Evolutionary conservation across 495 filamentous ascomycete species (phyloP).

Genomic region (Trypethelium eluteriae): DNA sequence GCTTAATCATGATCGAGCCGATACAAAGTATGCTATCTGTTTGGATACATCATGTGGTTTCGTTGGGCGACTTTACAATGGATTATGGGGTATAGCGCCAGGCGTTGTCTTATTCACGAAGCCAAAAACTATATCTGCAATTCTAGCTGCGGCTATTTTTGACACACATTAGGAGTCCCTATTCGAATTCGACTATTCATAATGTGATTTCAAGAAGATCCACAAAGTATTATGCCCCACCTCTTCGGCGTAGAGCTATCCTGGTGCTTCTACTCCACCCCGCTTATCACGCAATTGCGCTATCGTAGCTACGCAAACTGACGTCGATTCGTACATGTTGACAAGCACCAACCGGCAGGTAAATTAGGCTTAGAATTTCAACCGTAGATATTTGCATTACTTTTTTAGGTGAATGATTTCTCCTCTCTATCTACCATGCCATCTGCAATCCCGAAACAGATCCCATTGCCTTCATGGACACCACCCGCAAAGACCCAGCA

Average conservation of each 20-base stretch:
- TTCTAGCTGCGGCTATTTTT: background rate
- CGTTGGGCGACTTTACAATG: background rate
- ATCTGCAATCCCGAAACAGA: conserved; percentile 7
- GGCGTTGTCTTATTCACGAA: background rate
- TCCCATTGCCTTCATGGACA: background rate
- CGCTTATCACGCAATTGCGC: background rate
- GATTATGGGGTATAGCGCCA: background rate
- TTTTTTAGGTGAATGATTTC: background rate
- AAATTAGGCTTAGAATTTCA: background rate
- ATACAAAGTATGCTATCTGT: background rate
- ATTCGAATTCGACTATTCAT: background rate
- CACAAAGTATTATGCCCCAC: background rate
- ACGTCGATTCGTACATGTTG: background rate
- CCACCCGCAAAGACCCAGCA: conserved; percentile 4
- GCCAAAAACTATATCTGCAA: background rate
- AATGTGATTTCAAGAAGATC: conserved; percentile 1
- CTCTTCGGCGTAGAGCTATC: background rate
- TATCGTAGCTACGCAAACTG: background rate
- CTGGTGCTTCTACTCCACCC: background rate
- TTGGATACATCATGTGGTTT: background rate
- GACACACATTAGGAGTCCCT: background rate
- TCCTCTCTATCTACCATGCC: background rate
- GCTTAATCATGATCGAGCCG: conserved; percentile 14
- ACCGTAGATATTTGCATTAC: background rate
- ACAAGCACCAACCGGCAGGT: background rate